A percentile compares a stretch with the other conserved stretches of the same genome.
These are phyloP conservation scores for Plectosphaerella cucumerina DNA, from an alignment of 2,329 filamentous ascomycete species.

Conservation along the genomic window DNA sequence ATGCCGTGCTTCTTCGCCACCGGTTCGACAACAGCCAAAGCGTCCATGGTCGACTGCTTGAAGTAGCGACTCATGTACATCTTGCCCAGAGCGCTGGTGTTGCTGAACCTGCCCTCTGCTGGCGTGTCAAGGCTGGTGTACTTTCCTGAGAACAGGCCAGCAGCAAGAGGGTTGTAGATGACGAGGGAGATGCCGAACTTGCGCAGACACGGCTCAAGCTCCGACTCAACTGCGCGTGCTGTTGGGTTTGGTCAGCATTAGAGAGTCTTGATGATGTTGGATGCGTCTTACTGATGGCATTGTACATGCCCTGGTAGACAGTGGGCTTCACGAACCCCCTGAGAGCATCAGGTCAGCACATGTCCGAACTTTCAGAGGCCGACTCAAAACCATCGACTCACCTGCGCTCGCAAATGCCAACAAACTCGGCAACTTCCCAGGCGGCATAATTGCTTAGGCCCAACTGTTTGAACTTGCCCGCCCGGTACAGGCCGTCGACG, in stretches of 20 bases:
- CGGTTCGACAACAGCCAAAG: conserved; percentile 58
- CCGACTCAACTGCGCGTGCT: conserved; percentile 55
- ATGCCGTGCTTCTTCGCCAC: conserved; percentile 60
- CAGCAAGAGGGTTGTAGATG: conserved; percentile 68
- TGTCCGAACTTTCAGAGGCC: too few species aligned
- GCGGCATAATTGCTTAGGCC: conserved; percentile 71
- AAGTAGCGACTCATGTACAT: conserved; percentile 44
- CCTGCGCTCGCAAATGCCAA: conserved; percentile 49
- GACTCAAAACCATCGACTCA: too few species aligned
- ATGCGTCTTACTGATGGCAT: conserved; percentile 27
- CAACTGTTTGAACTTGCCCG: conserved; percentile 66
- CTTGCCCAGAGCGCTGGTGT: not conserved
- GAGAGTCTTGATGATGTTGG: not conserved
- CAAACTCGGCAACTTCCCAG: conserved; percentile 73
- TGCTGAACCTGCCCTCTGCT: conserved; percentile 20
- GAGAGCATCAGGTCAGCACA: too few species aligned
- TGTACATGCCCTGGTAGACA: conserved; percentile 73
- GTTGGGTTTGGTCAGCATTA: conserved; percentile 14
- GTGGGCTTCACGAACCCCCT: conserved; percentile 66
- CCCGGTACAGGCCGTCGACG: conserved; percentile 65
- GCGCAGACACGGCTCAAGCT: conserved; percentile 61
- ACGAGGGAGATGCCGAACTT: conserved; percentile 67
- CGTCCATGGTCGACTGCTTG: conserved; percentile 51
- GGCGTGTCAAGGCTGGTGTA: conserved; percentile 22
- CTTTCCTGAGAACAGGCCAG: conserved; percentile 66